Evolutionary conservation across 2,329 filamentous ascomycete genomes (phyloP), one percentile per base, ranked within the genome.

Genomic region (Pestalotiopsis sp.): DNA sequence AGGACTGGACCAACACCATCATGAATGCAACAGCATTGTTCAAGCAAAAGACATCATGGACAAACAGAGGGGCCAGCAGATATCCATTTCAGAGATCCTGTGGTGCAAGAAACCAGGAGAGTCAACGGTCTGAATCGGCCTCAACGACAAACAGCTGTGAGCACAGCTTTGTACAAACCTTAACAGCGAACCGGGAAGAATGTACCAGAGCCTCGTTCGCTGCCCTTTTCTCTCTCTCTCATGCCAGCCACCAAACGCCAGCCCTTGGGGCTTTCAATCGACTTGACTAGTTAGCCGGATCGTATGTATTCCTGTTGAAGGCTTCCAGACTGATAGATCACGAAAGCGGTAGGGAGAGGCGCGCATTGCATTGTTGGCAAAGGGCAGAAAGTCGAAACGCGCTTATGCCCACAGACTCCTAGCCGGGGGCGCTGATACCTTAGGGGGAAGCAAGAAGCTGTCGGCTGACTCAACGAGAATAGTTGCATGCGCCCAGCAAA

Each of bases 201-300:
- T 77, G 76, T 71, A 73, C 73, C 70, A 70, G 70, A 23, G 38
- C 36, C 14, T 31, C 58, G 13, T 20, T 71, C 72, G 71, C 64
- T 67, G 41, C 58, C 68, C 62, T 36, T 9, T 36, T 36, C 31
- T 36, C 31, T 36, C 31, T 36, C 31, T 11, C 31, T 58, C 73
- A 76, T 77, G 77, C 76, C 76, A 77, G 73, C 73, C 74, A 74
- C 71, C 66, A 52, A 17, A 70, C 69, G 67, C 71, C 72, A 69
- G 66, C 68, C 71, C 72, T 74, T 72, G 70, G 72, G 65, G 72
- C 75, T 74, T 69, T 60, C 38, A 20, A 36, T 9, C 31, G 31
- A 36, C 20, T n/a, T n/a, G 45, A 52, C 45, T 31, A 27, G 4
- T 27, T 27, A 57, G 45, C 25, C 4, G 62, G 13, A 31, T 7